A percentile compares a stretch with the other conserved stretches of the same genome.
phyloP scores from a whole-genome alignment of 345 rosid species.

The Lepidium africanum region DNA sequence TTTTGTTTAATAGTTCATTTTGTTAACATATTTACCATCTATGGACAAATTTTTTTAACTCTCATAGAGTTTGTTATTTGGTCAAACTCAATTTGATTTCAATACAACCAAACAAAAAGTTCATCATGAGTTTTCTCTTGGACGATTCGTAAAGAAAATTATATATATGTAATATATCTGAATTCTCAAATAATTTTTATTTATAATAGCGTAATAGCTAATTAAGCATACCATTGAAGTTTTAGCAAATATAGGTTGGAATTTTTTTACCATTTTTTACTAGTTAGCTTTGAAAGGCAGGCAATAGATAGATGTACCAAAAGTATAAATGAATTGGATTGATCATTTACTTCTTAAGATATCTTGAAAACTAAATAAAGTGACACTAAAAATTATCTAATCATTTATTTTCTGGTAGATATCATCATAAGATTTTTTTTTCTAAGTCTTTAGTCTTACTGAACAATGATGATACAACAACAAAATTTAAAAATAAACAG shows the following conservation, averaged over 20 bases:
- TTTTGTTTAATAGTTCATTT: not conserved
- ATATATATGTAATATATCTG: not conserved
- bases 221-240: not conserved
- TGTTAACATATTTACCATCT: not conserved
- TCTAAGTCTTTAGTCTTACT: constrained; percentile 21
- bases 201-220: not conserved
- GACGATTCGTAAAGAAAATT: not conserved
- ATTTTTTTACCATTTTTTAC: not conserved
- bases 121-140: not conserved
- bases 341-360: constrained; percentile 7
- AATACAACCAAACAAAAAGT: not conserved
- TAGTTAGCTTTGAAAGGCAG: not conserved
- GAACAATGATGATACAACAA: constrained; percentile 17
- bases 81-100: not conserved
- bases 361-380: not conserved
- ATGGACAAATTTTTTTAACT: not conserved
- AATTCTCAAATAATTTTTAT: not conserved
- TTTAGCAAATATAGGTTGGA: not conserved
- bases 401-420: constrained; percentile 19
- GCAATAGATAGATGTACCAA: not conserved
- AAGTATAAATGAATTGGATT: not conserved
- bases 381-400: not conserved
- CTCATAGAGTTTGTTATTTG: too few species aligned
- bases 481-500: not conserved
- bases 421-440: constrained; percentile 19